These are phyloP conservation scores for Domatiomyces globalis DNA, from an alignment of 2,329 filamentous ascomycete genomes.

Conservation along the genomic window DNA sequence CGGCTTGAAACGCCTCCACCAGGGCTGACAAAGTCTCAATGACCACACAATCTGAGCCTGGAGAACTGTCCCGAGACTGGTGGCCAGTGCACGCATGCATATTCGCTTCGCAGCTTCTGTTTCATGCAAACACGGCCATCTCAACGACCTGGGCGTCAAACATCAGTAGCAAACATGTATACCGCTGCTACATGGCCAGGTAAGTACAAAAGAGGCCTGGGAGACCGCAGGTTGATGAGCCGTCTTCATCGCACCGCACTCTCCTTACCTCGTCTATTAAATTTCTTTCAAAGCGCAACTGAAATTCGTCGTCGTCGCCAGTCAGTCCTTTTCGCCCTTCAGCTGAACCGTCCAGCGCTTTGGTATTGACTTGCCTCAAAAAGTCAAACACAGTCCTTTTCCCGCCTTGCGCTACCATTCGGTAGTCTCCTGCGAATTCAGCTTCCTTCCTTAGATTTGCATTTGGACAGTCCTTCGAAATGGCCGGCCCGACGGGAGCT, in stretches of 20 bases:
- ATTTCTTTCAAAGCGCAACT: neutral
- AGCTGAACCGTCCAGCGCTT: neutral
- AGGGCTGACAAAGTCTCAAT: neutral
- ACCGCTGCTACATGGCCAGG: neutral
- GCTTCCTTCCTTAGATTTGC: neutral
- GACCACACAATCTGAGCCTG: neutral
- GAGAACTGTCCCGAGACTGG: neutral
- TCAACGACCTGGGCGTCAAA: neutral
- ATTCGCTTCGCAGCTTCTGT: neutral
- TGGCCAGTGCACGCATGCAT: neutral
- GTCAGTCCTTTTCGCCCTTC: neutral
- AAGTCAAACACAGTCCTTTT: constrained; percentile 1
- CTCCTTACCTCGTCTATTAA: neutral
- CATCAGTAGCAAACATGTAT: neutral
- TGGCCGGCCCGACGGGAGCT: constrained; percentile 41
- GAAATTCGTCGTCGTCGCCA: neutral
- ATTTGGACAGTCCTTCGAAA: neutral
- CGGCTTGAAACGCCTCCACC: neutral
- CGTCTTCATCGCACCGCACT: neutral
- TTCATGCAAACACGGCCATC: neutral
- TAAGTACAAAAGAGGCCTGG: neutral
- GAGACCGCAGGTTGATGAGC: neutral
- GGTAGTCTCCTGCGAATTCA: neutral
- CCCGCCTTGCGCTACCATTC: neutral
- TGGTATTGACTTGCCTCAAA: constrained; percentile 1